A percentile compares a stretch with the other conserved stretches of the same genome.
Conservation (phyloP, 805 yeast genomes). For the Ogataea zsoltii region DNA sequence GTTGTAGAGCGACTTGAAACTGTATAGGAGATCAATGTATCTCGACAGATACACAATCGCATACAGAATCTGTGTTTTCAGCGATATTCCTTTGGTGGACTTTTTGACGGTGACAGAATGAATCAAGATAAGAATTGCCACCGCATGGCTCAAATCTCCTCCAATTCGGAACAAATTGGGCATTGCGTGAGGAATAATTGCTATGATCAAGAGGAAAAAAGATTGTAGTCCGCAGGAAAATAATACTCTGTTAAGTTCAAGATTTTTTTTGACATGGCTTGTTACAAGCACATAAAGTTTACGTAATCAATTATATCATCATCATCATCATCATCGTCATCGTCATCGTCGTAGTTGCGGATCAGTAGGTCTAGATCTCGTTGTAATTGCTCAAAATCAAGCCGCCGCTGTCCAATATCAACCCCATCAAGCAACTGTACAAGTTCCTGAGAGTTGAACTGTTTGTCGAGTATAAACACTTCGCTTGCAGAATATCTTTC, state of each 20-base stretch:
- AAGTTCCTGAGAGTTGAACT: conserved; percentile 30
- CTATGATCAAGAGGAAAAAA: neutral
- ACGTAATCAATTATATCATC: conserved; percentile 1
- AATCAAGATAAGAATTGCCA: conserved; percentile 73
- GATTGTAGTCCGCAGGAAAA: neutral
- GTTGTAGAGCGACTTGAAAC: conserved; percentile 70
- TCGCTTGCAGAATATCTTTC: conserved; percentile 12
- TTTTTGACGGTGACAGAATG: conserved; percentile 63
- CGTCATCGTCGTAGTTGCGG: conserved; percentile 22
- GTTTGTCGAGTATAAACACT: conserved; percentile 19
- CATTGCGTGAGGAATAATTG: conserved; percentile 17
- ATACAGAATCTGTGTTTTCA: conserved; percentile 85
- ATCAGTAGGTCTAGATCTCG: neutral
- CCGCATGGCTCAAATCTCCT: conserved; percentile 79
- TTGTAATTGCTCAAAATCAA: conserved; percentile 11
- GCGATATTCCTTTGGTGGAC: conserved; percentile 80
- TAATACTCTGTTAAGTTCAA: neutral
- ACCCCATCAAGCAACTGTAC: conserved; percentile 32
- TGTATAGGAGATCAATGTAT: conserved; percentile 62
- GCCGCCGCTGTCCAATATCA: conserved; percentile 29
- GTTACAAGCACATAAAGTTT: neutral
- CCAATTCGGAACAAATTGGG: conserved; percentile 45
- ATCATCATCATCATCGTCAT: conserved; percentile 23
- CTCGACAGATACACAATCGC: conserved; percentile 71
- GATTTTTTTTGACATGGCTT: neutral